Evolutionary conservation across 1,139 yeast species (phyloP).

Genomic region (Maudiozyma humilis): DNA sequence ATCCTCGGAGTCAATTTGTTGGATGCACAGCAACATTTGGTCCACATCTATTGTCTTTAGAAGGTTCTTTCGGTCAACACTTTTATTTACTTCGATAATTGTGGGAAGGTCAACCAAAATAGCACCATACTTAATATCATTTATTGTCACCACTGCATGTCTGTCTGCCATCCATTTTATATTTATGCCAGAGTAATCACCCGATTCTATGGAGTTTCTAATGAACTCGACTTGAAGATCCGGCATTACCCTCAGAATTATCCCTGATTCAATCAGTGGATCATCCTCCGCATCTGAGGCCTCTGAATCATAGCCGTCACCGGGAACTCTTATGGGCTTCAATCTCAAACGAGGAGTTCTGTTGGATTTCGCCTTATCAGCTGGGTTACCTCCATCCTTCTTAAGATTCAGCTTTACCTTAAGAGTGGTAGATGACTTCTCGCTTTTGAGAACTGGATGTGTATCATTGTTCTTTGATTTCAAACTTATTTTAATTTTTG

Average conservation of each 20-base stretch:
- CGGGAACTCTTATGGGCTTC: conserved; percentile 78
- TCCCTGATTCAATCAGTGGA: conserved; percentile 82
- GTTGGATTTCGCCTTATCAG: background rate
- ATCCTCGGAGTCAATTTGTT: conserved; percentile 48
- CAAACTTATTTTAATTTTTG: conserved; percentile 30
- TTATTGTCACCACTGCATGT: conserved; percentile 57
- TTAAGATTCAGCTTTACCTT: conserved; percentile 28
- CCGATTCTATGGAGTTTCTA: conserved; percentile 71
- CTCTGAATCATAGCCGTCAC: conserved; percentile 95
- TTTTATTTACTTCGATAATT: conserved; percentile 76
- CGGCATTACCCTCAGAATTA: conserved; percentile 68
- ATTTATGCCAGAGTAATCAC: conserved; percentile 65
- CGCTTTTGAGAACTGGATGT: conserved; percentile 6
- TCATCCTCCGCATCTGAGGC: conserved; percentile 96
- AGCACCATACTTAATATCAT: conserved; percentile 61
- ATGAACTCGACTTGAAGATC: conserved; percentile 60
- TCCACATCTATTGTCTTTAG: conserved; percentile 80
- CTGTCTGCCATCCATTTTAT: conserved; percentile 71
- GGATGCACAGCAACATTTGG: conserved; percentile 75
- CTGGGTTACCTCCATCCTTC: conserved; percentile 17
- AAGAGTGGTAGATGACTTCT: conserved; percentile 11
- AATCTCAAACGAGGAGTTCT: conserved; percentile 60
- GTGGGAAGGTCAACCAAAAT: conserved; percentile 87
- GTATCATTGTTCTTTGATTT: conserved; percentile 18
- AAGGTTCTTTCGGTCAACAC: conserved; percentile 81